Base-by-base conservation (phyloP, 495 filamentous ascomycete genomes). In the Massariosphaeria phaeospora region DNA sequence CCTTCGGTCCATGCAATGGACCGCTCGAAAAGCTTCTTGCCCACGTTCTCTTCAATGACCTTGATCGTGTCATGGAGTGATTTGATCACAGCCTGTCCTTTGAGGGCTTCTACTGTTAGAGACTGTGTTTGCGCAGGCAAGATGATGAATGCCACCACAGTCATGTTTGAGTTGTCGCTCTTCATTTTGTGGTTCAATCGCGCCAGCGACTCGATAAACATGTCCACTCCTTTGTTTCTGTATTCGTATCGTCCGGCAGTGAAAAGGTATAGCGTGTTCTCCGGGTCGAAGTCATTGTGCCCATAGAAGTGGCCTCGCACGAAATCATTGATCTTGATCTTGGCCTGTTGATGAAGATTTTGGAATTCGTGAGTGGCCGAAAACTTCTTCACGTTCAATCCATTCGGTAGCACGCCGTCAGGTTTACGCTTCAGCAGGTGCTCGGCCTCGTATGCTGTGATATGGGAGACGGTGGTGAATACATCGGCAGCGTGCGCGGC, bases 291-390 rank as follows among this genome's bases (percentile, higher is more conserved):
- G 67, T 98, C 88, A 65, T 95, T 96, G 67, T 96, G 91, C 5
- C 93, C 93, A 64, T 97, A 97, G 74, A 98, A 98, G 68, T 98
- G 93, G 2, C 93, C 93, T 30, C 94, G 89, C 23, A 96, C 89
- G 65, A 98, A 98, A 68, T 97, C 94, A 64, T 95, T 86, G 67
- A 98, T 97, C 75, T 94, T 95, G 72, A 93, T 86, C 72, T 96
- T 97, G 36, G 89, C 81, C 70, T 93, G 88, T 61, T 93, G 88
- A 71, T 98, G 93, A 53, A 98, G 75, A 64, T 98, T 98, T 69
- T 98, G 93, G 76, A 98, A 98, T 72, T 98, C 93, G 73, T 98
- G 93, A 70, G 96, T 91, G 6, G 93, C 93, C 29, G 90, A 89
- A 73, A 98, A 98, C 67, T 98, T 98, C 72, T 94, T 95, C 51